Evolutionary conservation across 768 basidiomycete species (phyloP).

Genomic region (Infundibulicybe gibba): DNA sequence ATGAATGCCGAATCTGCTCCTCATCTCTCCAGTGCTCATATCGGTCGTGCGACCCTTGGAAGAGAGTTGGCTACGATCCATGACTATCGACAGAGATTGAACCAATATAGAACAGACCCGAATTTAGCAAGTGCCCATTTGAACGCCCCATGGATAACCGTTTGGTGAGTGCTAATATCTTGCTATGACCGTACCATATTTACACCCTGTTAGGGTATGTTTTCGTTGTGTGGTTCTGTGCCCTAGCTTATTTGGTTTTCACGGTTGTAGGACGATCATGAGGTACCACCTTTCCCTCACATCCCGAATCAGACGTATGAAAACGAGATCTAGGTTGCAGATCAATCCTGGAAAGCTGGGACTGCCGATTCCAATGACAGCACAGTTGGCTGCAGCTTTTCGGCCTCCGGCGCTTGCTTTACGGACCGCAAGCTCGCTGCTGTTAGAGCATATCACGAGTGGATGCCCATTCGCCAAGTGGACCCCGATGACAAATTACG

Average conservation of each 20-base stretch:
- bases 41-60: slow-evolving; percentile 47
- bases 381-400: slow-evolving; percentile 42
- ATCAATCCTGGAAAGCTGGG: slow-evolving; percentile 56
- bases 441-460: slow-evolving; percentile 56
- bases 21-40: slow-evolving; percentile 30
- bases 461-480: slow-evolving; percentile 61
- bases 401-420: slow-evolving; percentile 52
- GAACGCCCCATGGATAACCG: slow-evolving; percentile 50
- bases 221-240: not conserved
- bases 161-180: slow-evolving; percentile 32
- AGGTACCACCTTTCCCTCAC: slow-evolving; percentile 22
- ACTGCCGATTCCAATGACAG: slow-evolving; percentile 55
- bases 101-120: slow-evolving; percentile 50
- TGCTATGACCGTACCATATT: not conserved
- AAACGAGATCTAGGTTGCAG: slow-evolving; percentile 34
- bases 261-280: slow-evolving; percentile 42
- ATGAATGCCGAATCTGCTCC: not conserved
- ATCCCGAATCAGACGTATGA: not conserved
- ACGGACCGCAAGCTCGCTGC: slow-evolving; percentile 58
- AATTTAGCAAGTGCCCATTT: slow-evolving; percentile 46
- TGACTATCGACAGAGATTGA: slow-evolving; percentile 50
- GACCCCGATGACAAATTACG: slow-evolving; percentile 50
- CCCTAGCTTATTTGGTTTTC: not conserved
- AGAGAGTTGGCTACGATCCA: slow-evolving; percentile 53
- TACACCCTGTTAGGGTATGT: slow-evolving; percentile 15